Evolutionary conservation across 352 stramenopile genomes (phyloP).

Genomic region (Phytopythium chamaehyphon): DNA sequence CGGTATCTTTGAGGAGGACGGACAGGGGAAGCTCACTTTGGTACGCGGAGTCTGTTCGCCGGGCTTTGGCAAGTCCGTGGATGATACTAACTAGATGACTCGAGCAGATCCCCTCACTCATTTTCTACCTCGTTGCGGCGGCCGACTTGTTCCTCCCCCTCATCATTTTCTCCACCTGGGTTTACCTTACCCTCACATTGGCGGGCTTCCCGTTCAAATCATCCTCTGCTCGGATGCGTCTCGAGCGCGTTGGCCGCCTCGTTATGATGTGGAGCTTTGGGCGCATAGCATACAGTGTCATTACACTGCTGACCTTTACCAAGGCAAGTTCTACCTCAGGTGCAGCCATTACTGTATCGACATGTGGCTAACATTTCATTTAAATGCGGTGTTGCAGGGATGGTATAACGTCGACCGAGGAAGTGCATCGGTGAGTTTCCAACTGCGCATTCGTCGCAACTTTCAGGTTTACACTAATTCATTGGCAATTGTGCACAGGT

Average conservation of each 20-base stretch:
- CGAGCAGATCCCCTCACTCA: slow-evolving; percentile 63
- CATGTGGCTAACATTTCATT: slow-evolving; percentile 1
- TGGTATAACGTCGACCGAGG: slow-evolving; percentile 81
- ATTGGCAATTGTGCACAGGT: slow-evolving; percentile 21
- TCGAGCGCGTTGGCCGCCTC: slow-evolving; percentile 53
- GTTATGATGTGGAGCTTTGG: slow-evolving; percentile 83
- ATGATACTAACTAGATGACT: too few species aligned
- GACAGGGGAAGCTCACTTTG: slow-evolving; percentile 63
- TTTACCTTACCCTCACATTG: slow-evolving; percentile 87
- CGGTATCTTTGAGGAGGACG: slow-evolving; percentile 76
- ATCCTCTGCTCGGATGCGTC: slow-evolving; percentile 42
- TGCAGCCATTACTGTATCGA: background rate
- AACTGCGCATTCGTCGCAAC: background rate
- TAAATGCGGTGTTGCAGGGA: slow-evolving; percentile 29
- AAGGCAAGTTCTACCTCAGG: slow-evolving; percentile 39
- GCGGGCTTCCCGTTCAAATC: slow-evolving; percentile 88
- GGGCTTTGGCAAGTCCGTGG: too few species aligned
- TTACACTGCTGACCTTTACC: slow-evolving; percentile 84
- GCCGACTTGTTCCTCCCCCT: slow-evolving; percentile 86
- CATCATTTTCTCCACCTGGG: slow-evolving; percentile 86
- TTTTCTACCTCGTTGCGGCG: slow-evolving; percentile 79
- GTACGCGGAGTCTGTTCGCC: slow-evolving; percentile 34
- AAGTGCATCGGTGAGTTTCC: slow-evolving; percentile 47
- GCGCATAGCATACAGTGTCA: slow-evolving; percentile 85
- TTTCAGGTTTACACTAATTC: background rate